Base-by-base conservation (phyloP, 148 eudicot genomes). In the Polygonum aviculare region DNA sequence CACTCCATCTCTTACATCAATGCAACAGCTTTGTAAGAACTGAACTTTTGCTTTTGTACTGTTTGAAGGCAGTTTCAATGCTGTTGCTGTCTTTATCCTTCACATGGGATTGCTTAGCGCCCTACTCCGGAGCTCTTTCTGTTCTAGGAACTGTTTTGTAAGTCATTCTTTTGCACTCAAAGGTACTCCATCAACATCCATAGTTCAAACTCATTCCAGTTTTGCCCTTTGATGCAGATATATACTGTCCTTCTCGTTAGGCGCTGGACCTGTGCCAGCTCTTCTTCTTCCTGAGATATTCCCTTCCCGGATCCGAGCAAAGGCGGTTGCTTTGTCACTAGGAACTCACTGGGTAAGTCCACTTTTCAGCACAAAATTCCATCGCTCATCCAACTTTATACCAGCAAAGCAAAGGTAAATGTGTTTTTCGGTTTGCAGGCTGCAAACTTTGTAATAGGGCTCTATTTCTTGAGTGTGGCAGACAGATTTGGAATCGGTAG, bases 211-310 rank as follows among this genome's bases (percentile, higher is more conserved):
- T 67, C 0, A 51, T 3, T 15, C 4, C 5, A 5, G 57, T 51
- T 51, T 51, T 19, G 19, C 57, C 2, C 57, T 18, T 62, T 36
- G 62, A 22, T 73, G 72, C 89, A 94, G 98, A 44, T 94, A 94
- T 38, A 97, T 94, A 77, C 82, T 92, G 62, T 92, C 90, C 52
- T 94, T 94, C 76, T 90, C 98, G 44, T 92, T 94, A 69, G 98
- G 98, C 39, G 98, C 97, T 57, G 98, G 98, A 76, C 98, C 98
- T 22, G 98, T 94, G 57, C 98, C 98, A 62, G 93, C 93, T 78
- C 97, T 94, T 79, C 88, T 94, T 52, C 96, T 92, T 78, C 98
- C 98, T 1, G 98, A 94, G 81, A 92, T 94, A 48, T 94, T 94
- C 65, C 88, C 98, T 57, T 94, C 97, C 73, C 88, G 98, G 86